Evolutionary conservation across 805 yeast species (phyloP).

Genomic region (Yamadazyma endophytica): DNA sequence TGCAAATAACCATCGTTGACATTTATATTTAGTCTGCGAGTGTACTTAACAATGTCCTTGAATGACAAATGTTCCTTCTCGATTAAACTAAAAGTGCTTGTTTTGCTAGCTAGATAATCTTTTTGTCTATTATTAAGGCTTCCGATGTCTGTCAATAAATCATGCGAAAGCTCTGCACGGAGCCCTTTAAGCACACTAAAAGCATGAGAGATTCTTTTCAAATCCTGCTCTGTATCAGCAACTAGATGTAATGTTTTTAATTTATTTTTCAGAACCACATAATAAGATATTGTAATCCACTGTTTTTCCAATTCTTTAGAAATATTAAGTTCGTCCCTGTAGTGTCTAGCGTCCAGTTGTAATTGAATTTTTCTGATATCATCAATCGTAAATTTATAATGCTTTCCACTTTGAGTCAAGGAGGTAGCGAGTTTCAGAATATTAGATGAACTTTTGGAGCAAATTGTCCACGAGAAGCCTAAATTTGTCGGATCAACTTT

Average conservation of each 20-base stretch:
- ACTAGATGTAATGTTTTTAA: conserved; percentile 77
- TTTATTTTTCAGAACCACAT: conserved; percentile 53
- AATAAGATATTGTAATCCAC: conserved; percentile 83
- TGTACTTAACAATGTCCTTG: conserved; percentile 62
- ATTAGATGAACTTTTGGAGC: conserved; percentile 17
- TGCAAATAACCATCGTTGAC: conserved; percentile 52
- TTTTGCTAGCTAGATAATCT: conserved; percentile 21
- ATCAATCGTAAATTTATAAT: conserved; percentile 42
- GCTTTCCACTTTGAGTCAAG: too few species aligned
- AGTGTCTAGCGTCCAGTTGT: conserved; percentile 73
- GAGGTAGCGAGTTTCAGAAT: conserved; percentile 53
- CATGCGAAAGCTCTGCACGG: conserved; percentile 57
- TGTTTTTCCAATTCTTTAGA: conserved; percentile 57
- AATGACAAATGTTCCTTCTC: conserved; percentile 43
- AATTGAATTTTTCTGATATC: conserved; percentile 58
- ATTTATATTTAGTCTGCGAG: conserved; percentile 68
- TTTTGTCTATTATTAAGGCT: conserved; percentile 28
- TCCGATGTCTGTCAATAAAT: conserved; percentile 42
- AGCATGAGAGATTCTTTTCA: conserved; percentile 41
- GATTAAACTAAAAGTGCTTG: conserved; percentile 12
- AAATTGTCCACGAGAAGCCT: conserved; percentile 45
- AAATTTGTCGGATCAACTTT: conserved; percentile 54
- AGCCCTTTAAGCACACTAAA: conserved; percentile 62
- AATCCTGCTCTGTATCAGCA: conserved; percentile 59
- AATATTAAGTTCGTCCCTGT: conserved; percentile 79